These are phyloP conservation scores for Cryomyces minteri DNA, from an alignment of 495 filamentous ascomycete species.

Conservation along the genomic window DNA sequence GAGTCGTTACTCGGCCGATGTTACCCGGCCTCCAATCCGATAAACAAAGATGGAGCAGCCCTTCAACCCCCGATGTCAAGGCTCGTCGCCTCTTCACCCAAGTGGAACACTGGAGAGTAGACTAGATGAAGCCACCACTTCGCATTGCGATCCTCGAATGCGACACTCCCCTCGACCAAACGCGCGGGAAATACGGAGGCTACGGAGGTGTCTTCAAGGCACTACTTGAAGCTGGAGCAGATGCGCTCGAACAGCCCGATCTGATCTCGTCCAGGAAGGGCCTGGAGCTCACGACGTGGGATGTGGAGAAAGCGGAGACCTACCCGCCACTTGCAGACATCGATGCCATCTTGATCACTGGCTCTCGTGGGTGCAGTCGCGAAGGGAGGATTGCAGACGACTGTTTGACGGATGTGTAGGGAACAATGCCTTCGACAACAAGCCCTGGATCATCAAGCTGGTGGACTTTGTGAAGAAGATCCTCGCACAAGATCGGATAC, in stretches of 20 bases:
- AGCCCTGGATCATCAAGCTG: conserved; percentile 58
- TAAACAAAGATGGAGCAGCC: too few relatives aligned
- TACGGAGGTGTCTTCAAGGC: conserved; percentile 56
- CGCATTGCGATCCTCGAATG: conserved; percentile 75
- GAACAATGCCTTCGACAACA: conserved; percentile 44
- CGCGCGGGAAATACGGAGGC: conserved; percentile 42
- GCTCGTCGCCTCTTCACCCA: too few relatives aligned
- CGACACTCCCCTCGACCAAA: conserved; percentile 43
- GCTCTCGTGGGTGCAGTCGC: conserved; percentile 30
- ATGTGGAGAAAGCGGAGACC: conserved; percentile 40
- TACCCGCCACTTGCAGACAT: conserved; percentile 57
- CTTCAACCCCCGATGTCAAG: too few relatives aligned
- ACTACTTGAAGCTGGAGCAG: conserved; percentile 36
- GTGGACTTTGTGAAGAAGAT: conserved; percentile 47
- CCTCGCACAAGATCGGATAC: conserved; percentile 36
- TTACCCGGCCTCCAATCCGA: too few relatives aligned
- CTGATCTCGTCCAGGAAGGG: conserved; percentile 15
- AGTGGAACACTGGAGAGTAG: too few relatives aligned
- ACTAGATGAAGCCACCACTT: conserved; percentile 30
- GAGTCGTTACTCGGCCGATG: too few relatives aligned
- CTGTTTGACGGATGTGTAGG: conserved; percentile 16
- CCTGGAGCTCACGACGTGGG: conserved; percentile 43
- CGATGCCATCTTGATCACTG: conserved; percentile 69
- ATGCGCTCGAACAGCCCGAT: conserved; percentile 23
- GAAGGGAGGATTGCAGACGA: too few relatives aligned